phyloP scores from a whole-genome alignment of 2,329 filamentous ascomycete genomes.

The Trichophyton benhamiae region DNA sequence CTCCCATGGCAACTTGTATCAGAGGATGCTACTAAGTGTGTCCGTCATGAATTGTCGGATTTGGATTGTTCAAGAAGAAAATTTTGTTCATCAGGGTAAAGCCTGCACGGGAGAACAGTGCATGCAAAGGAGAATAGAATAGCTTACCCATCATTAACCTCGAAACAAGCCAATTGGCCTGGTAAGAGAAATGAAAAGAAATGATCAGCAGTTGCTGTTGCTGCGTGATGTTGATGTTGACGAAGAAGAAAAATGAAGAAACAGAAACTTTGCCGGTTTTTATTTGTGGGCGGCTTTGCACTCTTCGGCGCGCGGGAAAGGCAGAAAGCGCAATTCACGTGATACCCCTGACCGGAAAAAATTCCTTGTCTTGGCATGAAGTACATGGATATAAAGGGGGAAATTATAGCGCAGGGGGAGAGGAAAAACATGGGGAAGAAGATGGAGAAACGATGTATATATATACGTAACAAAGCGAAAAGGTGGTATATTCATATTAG shows the following conservation, averaged over 20 bases:
- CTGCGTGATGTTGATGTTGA: not conserved
- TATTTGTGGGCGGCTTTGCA: not conserved
- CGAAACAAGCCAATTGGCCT: not conserved
- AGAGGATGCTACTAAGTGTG: not conserved
- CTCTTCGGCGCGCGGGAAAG: not conserved
- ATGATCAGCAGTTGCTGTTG: not conserved
- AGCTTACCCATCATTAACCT: not conserved
- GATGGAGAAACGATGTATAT: not conserved
- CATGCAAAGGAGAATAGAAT: not conserved
- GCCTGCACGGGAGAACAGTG: not conserved
- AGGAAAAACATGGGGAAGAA: not conserved
- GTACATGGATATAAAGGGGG: not conserved
- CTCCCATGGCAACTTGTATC: not conserved
- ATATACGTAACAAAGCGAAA: not conserved
- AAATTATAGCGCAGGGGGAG: too few relatives aligned
- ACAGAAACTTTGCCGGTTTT: not conserved
- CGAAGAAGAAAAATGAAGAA: not conserved
- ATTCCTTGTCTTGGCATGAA: not conserved
- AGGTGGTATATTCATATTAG: not conserved
- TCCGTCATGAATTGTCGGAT: constrained; percentile 45
- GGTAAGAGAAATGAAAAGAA: not conserved
- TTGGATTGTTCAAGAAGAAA: constrained; percentile 43
- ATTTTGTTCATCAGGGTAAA: constrained; percentile 29
- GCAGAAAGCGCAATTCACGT: not conserved
- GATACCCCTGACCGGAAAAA: not conserved